These are phyloP conservation scores for Botrytis deweyae DNA, from an alignment of 2,329 filamentous ascomycete species.

Conservation along the genomic window DNA sequence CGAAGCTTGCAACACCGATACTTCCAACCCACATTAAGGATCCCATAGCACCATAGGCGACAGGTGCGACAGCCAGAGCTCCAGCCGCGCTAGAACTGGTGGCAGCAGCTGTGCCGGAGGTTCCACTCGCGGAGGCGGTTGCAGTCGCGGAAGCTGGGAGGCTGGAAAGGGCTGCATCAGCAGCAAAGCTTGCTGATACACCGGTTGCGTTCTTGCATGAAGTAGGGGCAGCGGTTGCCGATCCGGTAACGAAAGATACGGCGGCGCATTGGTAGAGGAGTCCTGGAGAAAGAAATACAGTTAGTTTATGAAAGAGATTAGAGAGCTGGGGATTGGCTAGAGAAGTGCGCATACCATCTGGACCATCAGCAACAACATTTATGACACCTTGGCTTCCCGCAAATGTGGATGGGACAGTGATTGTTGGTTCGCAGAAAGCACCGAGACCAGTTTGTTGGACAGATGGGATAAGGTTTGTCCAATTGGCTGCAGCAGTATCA, in stretches of 20 bases:
- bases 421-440: constrained; percentile 51
- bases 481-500: constrained; percentile 45
- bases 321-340: background rate
- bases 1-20: constrained; percentile 25
- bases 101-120: constrained; percentile 10
- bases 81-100: constrained; percentile 19
- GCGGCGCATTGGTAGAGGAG: constrained; percentile 49
- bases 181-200: constrained; percentile 34
- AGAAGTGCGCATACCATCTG: constrained; percentile 48
- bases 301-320: background rate
- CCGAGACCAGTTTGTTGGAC: constrained; percentile 56
- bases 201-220: constrained; percentile 44
- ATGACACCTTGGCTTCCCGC: constrained; percentile 56
- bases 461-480: constrained; percentile 56
- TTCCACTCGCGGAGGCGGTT: background rate
- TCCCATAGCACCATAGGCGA: constrained; percentile 21
- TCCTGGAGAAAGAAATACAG: background rate
- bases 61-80: constrained; percentile 15
- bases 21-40: constrained; percentile 25
- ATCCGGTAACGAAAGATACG: constrained; percentile 54
- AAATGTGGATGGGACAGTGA: constrained; percentile 51
- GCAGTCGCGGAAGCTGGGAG: constrained; percentile 24
- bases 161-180: constrained; percentile 25
- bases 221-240: constrained; percentile 33
- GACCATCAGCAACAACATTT: constrained; percentile 50